Evolutionary conservation across 495 filamentous ascomycete genomes (phyloP).

Genomic region (Neurospora terricola): DNA sequence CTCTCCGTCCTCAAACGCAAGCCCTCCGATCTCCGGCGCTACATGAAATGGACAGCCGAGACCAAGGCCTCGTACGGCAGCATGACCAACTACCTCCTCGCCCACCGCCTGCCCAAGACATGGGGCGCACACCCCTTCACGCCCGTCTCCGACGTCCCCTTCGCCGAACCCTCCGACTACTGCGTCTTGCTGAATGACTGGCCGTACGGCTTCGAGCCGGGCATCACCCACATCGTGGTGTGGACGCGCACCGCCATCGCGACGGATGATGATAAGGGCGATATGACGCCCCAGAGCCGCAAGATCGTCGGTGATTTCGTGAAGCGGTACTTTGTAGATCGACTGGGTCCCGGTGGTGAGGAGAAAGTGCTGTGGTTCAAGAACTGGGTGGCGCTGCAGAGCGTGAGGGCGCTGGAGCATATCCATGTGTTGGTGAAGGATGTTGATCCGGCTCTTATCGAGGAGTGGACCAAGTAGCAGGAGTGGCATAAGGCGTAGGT

Average conservation of each 20-base stretch:
- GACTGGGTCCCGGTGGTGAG: slow-evolving; percentile 38
- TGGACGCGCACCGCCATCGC: slow-evolving; percentile 53
- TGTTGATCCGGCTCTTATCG: slow-evolving; percentile 47
- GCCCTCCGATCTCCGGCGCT: slow-evolving; percentile 74
- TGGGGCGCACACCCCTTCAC: slow-evolving; percentile 54
- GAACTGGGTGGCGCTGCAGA: slow-evolving; percentile 85
- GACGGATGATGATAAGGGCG: slow-evolving; percentile 49
- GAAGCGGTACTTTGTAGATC: slow-evolving; percentile 50
- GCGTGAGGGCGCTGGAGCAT: slow-evolving; percentile 70
- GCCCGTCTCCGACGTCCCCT: slow-evolving; percentile 46
- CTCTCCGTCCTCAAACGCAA: slow-evolving; percentile 68
- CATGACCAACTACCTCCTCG: slow-evolving; percentile 66
- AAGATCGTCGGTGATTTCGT: slow-evolving; percentile 57
- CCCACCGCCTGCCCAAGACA: slow-evolving; percentile 50
- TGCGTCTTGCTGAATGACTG: slow-evolving; percentile 80
- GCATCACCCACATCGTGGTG: slow-evolving; percentile 63
- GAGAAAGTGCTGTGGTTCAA: slow-evolving; percentile 82
- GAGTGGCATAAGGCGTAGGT: slow-evolving; percentile 22
- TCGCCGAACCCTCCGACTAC: slow-evolving; percentile 60
- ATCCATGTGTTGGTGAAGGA: slow-evolving; percentile 52
- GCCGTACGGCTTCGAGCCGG: slow-evolving; percentile 70
- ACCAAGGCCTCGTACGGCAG: slow-evolving; percentile 64
- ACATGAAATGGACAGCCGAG: slow-evolving; percentile 66
- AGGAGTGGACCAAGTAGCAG: slow-evolving; percentile 47
- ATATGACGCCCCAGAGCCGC: slow-evolving; percentile 60